phyloP scores from a whole-genome alignment of 2,329 filamentous ascomycete species.

The Exophiala aquamarina region DNA sequence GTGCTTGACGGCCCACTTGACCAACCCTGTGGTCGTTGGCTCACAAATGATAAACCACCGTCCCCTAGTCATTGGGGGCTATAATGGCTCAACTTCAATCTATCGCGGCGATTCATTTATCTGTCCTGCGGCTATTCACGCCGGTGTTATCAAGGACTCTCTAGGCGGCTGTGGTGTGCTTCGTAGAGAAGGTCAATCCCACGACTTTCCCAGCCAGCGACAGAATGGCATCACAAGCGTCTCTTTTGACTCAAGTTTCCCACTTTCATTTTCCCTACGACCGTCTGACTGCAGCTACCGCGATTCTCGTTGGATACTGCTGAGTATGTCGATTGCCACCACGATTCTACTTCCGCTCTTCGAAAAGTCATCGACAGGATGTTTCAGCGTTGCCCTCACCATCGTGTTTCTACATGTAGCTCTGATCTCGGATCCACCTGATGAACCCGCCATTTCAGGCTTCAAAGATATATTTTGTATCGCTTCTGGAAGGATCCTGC shows the following conservation, averaged over 20 bases:
- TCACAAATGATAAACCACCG: conserved; percentile 55
- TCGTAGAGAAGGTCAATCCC: conserved; percentile 52
- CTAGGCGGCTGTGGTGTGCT: conserved; percentile 59
- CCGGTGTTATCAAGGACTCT: conserved; percentile 55
- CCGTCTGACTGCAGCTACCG: background rate
- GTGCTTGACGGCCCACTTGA: conserved; percentile 51
- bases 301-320: conserved; percentile 53
- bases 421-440: conserved; percentile 60
- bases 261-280: conserved; percentile 56
- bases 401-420: conserved; percentile 61
- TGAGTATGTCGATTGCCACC: conserved; percentile 55
- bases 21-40: conserved; percentile 59
- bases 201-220: conserved; percentile 45
- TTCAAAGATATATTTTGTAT: background rate
- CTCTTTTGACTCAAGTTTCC: conserved; percentile 57
- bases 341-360: conserved; percentile 57
- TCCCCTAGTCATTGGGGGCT: conserved; percentile 55
- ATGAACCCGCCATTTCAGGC: conserved; percentile 21
- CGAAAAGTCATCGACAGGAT: conserved; percentile 55
- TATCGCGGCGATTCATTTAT: conserved; percentile 64
- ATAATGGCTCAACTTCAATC: conserved; percentile 41
- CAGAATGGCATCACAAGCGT: conserved; percentile 54
- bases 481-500: background rate
- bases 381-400: conserved; percentile 56
- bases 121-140: conserved; percentile 60